Evolutionary conservation across 2,329 filamentous ascomycete species (phyloP).

Genomic region (Alternaria rosae): DNA sequence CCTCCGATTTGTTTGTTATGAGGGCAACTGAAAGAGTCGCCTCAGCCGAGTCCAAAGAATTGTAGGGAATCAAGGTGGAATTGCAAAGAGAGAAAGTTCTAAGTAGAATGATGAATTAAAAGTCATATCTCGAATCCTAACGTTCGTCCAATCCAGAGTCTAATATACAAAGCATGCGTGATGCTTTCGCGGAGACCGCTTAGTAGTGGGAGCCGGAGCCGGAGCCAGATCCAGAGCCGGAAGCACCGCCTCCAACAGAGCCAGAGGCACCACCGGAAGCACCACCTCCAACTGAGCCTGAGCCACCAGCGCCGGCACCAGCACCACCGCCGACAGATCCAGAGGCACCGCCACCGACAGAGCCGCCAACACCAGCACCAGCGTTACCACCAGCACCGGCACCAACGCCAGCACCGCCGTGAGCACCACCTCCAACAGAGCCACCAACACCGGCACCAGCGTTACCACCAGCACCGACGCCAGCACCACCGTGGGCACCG

Average conservation of each 20-base stretch:
- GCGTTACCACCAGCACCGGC: background rate
- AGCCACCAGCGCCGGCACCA: background rate
- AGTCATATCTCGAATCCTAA: background rate
- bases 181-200: background rate
- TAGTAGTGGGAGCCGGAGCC: background rate
- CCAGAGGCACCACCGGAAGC: background rate
- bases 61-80: background rate
- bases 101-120: background rate
- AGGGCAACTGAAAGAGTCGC: too few species aligned
- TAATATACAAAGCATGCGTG: background rate
- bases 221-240: background rate
- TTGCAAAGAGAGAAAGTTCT: background rate
- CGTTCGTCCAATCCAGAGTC: background rate
- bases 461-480: background rate
- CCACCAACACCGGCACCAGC: background rate
- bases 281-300: background rate
- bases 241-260: background rate
- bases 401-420: background rate
- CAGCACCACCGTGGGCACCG: too few species aligned
- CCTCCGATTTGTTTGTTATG: too few species aligned
- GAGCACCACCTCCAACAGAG: background rate
- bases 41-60: background rate
- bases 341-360: background rate
- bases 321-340: background rate
- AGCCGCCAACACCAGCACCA: background rate